phyloP scores from a whole-genome alignment of 169 alveolate species.

The Cryptosporidium ubiquitum region DNA sequence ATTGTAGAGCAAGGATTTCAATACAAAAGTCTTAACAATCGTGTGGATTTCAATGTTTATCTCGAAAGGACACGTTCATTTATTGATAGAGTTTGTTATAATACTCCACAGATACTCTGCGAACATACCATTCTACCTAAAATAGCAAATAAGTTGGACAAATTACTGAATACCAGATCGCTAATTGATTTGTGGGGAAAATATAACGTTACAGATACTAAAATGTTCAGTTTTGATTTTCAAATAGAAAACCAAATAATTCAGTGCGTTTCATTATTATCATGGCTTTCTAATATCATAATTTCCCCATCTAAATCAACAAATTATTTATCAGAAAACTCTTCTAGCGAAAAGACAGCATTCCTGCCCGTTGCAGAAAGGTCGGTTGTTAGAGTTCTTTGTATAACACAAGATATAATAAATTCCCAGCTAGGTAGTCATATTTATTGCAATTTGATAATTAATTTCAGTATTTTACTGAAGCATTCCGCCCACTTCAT shows the following conservation, averaged over 20 bases:
- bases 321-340: not conserved
- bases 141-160: slow-evolving; percentile 58
- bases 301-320: not conserved
- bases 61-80: slow-evolving; percentile 8
- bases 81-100: not conserved
- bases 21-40: not conserved
- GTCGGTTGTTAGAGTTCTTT: slow-evolving; percentile 41
- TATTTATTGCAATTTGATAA: not conserved
- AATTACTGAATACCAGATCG: slow-evolving; percentile 9
- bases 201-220: slow-evolving; percentile 9
- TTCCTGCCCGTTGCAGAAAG: slow-evolving; percentile 66
- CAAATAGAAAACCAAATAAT: slow-evolving; percentile 63
- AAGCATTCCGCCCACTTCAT: slow-evolving; percentile 6
- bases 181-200: slow-evolving; percentile 29
- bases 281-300: slow-evolving; percentile 49
- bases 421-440: not conserved
- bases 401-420: slow-evolving; percentile 66
- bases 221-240: not conserved
- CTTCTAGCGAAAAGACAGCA: slow-evolving; percentile 7
- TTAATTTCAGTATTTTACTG: slow-evolving; percentile 28
- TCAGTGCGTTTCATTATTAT: slow-evolving; percentile 38
- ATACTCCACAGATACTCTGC: slow-evolving; percentile 1
- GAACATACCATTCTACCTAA: slow-evolving; percentile 49
- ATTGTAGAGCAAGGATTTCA: slow-evolving; percentile 53
- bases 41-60: not conserved